These are phyloP conservation scores for Debaryomyces castellii DNA, from an alignment of 805 yeast species.

Conservation along the genomic window DNA sequence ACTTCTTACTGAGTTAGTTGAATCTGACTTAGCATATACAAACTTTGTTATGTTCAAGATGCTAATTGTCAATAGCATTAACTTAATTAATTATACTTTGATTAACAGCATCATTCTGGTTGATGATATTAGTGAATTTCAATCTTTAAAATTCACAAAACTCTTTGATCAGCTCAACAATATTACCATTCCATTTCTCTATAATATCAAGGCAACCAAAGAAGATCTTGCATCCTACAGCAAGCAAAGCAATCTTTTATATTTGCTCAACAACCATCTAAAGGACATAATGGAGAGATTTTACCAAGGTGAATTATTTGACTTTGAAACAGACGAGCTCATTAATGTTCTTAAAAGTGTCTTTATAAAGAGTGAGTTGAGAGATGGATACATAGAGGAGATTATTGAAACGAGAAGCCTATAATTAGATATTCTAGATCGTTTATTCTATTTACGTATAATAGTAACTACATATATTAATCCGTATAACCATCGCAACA, in stretches of 20 bases:
- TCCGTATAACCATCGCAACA: too few relatives aligned
- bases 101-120: slow-evolving; percentile 22
- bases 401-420: slow-evolving; percentile 42
- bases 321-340: slow-evolving; percentile 48
- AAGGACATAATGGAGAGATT: slow-evolving; percentile 48
- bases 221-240: slow-evolving; percentile 21
- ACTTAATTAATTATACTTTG: slow-evolving; percentile 28
- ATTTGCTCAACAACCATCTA: slow-evolving; percentile 38
- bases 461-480: not conserved
- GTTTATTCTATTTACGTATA: not conserved
- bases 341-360: slow-evolving; percentile 39
- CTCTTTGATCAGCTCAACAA: slow-evolving; percentile 23
- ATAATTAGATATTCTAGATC: not conserved
- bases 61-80: slow-evolving; percentile 23
- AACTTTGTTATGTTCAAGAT: slow-evolving; percentile 27
- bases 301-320: slow-evolving; percentile 52
- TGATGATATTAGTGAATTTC: slow-evolving; percentile 36
- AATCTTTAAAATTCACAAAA: slow-evolving; percentile 28
- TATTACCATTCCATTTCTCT: slow-evolving; percentile 19
- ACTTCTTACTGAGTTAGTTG: slow-evolving; percentile 21
- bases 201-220: slow-evolving; percentile 14
- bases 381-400: slow-evolving; percentile 45
- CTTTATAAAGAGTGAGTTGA: slow-evolving; percentile 46
- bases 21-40: slow-evolving; percentile 21
- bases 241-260: slow-evolving; percentile 29